Percentiles rank a stretch among this genome's conserved stretches.
Evolutionary conservation across 345 rosid species (phyloP).

Genomic region (Acer saccharum): DNA sequence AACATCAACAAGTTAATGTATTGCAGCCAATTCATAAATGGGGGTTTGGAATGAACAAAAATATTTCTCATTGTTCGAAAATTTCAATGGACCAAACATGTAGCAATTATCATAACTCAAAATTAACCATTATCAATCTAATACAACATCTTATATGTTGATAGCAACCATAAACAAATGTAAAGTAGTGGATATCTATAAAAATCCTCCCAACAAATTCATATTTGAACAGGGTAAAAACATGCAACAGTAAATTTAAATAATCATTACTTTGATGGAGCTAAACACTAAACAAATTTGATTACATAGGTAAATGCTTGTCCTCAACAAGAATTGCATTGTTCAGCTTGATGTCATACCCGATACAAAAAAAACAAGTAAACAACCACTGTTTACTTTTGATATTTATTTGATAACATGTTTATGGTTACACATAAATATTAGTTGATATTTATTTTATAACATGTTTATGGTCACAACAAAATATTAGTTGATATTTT

Average conservation of each 20-base stretch:
- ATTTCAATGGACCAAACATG: background rate
- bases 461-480: too few species aligned
- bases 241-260: background rate
- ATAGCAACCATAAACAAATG: background rate
- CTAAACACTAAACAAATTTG: background rate
- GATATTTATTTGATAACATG: too few species aligned
- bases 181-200: background rate
- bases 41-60: too few species aligned
- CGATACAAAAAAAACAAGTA: constrained; percentile 19
- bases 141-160: background rate
- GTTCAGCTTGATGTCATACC: constrained; percentile 83
- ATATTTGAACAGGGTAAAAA: background rate
- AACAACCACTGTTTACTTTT: constrained; percentile 39
- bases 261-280: background rate
- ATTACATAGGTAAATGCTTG: constrained; percentile 91
- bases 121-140: background rate
- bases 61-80: background rate
- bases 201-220: background rate
- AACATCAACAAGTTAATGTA: too few species aligned
- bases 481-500: too few species aligned
- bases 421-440: too few species aligned
- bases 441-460: too few species aligned
- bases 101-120: background rate
- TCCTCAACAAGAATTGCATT: constrained; percentile 96
- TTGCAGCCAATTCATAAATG: too few species aligned